Evolutionary conservation across 2,329 filamentous ascomycete genomes (phyloP).

Genomic region (Trichoderma atrobrunneum): DNA sequence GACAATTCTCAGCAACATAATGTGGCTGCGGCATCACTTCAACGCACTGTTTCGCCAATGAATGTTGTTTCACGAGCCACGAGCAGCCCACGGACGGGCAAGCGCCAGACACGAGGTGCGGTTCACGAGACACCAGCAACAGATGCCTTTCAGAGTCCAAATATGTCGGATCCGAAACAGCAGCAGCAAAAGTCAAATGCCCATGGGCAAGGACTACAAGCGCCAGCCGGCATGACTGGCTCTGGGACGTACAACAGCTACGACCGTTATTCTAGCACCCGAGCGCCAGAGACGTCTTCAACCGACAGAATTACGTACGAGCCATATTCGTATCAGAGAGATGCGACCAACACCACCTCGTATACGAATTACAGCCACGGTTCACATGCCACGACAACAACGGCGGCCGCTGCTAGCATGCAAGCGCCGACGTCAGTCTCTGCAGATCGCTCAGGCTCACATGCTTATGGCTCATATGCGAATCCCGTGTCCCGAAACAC

Average conservation of each 20-base stretch:
- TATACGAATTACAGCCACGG: slow-evolving; percentile 31
- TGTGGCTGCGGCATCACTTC: slow-evolving; percentile 24
- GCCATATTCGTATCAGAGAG: slow-evolving; percentile 33
- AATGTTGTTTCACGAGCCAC: slow-evolving; percentile 26
- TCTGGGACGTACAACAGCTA: slow-evolving; percentile 25
- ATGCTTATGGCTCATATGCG: slow-evolving; percentile 9
- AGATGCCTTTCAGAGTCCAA: slow-evolving; percentile 11
- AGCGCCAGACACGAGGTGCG: slow-evolving; percentile 32
- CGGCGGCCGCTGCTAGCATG: slow-evolving; percentile 20
- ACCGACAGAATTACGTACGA: slow-evolving; percentile 30
- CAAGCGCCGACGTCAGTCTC: background rate
- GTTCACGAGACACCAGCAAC: slow-evolving; percentile 23
- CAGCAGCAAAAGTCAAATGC: background rate
- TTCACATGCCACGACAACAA: slow-evolving; percentile 25
- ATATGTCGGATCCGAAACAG: background rate
- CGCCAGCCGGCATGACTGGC: background rate
- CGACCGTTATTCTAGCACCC: slow-evolving; percentile 22
- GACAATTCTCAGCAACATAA: slow-evolving; percentile 27
- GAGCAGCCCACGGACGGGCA: slow-evolving; percentile 34
- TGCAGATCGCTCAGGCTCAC: slow-evolving; percentile 11
- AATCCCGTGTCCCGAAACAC: background rate
- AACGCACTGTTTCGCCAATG: slow-evolving; percentile 33
- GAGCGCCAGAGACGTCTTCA: background rate
- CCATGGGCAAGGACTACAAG: background rate
- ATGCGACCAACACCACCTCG: slow-evolving; percentile 18